Conservation (phyloP, 1,284 basidiomycete species). For the Trametes pubescens region DNA sequence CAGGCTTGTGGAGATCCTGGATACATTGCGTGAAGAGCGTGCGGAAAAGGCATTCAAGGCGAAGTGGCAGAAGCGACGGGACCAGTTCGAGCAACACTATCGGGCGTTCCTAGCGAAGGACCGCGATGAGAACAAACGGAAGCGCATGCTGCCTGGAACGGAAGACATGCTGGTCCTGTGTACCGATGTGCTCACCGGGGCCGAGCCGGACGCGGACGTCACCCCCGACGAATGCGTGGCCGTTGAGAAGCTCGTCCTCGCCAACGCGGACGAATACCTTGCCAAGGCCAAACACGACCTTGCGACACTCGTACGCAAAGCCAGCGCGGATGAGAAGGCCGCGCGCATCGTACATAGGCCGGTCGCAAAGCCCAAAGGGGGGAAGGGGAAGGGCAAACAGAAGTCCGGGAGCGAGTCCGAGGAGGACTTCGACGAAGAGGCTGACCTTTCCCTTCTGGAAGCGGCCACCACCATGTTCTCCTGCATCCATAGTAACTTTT, state of each 20-base stretch:
- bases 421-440: not conserved
- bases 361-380: not conserved
- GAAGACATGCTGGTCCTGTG: conserved; percentile 9
- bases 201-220: conserved; percentile 8
- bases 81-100: conserved; percentile 7
- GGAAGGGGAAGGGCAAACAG: conserved; percentile 6
- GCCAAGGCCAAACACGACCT: not conserved
- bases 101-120: conserved; percentile 1
- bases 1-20: conserved; percentile 13
- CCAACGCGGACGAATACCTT: conserved; percentile 7
- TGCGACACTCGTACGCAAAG: not conserved
- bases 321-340: too few relatives aligned
- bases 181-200: conserved; percentile 8
- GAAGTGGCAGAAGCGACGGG: conserved; percentile 14
- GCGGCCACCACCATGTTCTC: conserved; percentile 5
- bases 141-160: conserved; percentile 13
- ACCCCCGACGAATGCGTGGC: conserved; percentile 8
- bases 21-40: not conserved
- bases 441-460: conserved; percentile 8
- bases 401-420: not conserved
- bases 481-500: not conserved
- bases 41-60: not conserved
- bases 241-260: not conserved
- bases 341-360: too few relatives aligned
- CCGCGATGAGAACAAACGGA: conserved; percentile 2